A percentile compares a stretch with the other conserved stretches of the same genome.
These are phyloP conservation scores for Aquilaria malaccensis DNA, from an alignment of 345 rosid species.

Conservation along the genomic window DNA sequence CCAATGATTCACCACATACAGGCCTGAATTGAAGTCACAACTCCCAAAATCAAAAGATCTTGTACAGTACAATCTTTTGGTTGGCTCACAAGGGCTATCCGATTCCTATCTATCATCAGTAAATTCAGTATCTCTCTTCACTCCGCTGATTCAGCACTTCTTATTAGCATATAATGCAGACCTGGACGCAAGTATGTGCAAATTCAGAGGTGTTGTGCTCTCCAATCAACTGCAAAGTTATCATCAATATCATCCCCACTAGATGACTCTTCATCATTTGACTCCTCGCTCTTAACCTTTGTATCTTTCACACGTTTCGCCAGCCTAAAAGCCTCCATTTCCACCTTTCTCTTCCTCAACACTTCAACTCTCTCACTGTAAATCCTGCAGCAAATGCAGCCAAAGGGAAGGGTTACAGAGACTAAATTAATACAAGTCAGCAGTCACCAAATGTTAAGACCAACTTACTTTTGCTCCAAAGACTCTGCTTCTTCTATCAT, in stretches of 20 bases:
- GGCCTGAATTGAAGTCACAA: too few species aligned
- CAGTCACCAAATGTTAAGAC: background rate
- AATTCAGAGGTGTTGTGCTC: slow-evolving; percentile 83
- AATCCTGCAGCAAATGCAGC: slow-evolving; percentile 26
- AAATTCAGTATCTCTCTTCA: too few species aligned
- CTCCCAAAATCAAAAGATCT: too few species aligned
- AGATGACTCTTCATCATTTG: slow-evolving; percentile 39
- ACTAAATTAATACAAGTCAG: background rate
- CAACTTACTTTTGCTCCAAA: slow-evolving; percentile 76
- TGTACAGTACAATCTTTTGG: too few species aligned
- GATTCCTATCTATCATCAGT: too few species aligned
- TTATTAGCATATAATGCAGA: too few species aligned
- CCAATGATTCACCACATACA: too few species aligned
- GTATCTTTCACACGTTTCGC: slow-evolving; percentile 45
- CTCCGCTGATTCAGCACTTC: too few species aligned
- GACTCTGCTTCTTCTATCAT: slow-evolving; percentile 77
- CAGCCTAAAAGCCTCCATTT: slow-evolving; percentile 52
- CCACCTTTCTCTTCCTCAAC: slow-evolving; percentile 61
- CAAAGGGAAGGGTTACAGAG: background rate
- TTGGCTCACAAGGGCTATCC: too few species aligned
- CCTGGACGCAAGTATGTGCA: too few species aligned
- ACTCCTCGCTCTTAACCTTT: slow-evolving; percentile 24
- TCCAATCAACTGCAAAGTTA: slow-evolving; percentile 80
- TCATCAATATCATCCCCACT: slow-evolving; percentile 66
- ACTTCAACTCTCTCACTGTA: slow-evolving; percentile 59